Evolutionary conservation across 768 basidiomycete species (phyloP).

Genomic region (Lepiota subincarnata): DNA sequence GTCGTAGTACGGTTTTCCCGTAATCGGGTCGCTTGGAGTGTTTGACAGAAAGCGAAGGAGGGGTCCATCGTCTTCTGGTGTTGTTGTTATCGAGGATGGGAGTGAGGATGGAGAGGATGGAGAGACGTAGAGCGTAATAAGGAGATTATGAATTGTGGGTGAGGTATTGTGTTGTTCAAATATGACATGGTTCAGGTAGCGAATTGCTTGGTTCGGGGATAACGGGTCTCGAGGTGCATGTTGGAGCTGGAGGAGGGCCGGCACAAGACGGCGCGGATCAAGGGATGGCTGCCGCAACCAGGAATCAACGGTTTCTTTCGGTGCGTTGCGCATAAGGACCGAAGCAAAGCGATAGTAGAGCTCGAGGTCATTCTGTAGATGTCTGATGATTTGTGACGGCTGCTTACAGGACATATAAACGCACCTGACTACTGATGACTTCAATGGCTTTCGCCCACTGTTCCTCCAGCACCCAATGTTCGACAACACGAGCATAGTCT

Average conservation of each 20-base stretch:
- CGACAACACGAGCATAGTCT: constrained; percentile 80
- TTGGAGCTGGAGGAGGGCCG: constrained; percentile 81
- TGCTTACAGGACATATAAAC: constrained; percentile 13
- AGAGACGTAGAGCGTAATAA: constrained; percentile 81
- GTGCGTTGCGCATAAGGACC: constrained; percentile 78
- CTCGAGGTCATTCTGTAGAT: constrained; percentile 66
- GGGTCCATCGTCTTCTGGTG: constrained; percentile 63
- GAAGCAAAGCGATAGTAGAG: constrained; percentile 93
- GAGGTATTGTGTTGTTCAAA: constrained; percentile 79
- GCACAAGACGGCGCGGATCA: constrained; percentile 82
- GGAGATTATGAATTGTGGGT: constrained; percentile 88
- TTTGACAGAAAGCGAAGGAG: constrained; percentile 78
- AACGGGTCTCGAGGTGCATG: constrained; percentile 68
- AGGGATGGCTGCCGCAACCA: constrained; percentile 83
- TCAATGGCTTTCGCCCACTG: constrained; percentile 90
- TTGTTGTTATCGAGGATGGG: constrained; percentile 31
- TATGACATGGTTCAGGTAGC: constrained; percentile 83
- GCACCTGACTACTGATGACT: constrained; percentile 83
- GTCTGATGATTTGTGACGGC: neutral
- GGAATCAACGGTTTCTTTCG: constrained; percentile 88
- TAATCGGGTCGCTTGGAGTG: constrained; percentile 78
- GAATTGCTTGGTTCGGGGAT: constrained; percentile 80
- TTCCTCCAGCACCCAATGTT: constrained; percentile 91
- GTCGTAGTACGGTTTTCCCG: constrained; percentile 89
- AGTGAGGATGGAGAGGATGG: constrained; percentile 70